Conservation (phyloP, 169 alveolate genomes). For the Neospora caninum region DNA sequence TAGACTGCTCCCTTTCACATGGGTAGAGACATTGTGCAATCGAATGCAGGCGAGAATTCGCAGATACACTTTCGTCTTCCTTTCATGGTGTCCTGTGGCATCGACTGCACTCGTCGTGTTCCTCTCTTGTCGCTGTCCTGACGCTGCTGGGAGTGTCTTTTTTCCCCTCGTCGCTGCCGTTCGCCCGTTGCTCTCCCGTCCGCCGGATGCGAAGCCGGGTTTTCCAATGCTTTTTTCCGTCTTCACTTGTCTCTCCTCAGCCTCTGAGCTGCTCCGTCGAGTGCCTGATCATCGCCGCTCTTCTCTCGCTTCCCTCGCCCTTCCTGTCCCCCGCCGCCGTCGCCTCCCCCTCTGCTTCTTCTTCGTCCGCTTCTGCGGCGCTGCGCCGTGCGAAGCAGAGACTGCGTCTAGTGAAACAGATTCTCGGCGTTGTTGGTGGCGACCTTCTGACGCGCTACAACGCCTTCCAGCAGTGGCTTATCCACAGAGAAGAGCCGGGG, state of each 20-base stretch:
- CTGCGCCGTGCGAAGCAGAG: slow-evolving; percentile 14
- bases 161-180: too few species aligned
- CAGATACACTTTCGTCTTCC: too few species aligned
- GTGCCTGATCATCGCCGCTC: not conserved
- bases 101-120: too few species aligned
- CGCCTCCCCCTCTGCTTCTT: not conserved
- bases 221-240: not conserved
- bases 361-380: not conserved
- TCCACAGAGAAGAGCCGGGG: not conserved
- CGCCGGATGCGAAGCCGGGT: too few species aligned
- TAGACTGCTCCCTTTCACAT: too few species aligned
- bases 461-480: not conserved
- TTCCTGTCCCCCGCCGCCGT: not conserved
- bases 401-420: not conserved
- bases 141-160: too few species aligned
- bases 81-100: too few species aligned
- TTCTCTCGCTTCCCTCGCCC: not conserved
- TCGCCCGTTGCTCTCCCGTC: too few species aligned
- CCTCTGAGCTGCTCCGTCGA: not conserved
- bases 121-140: too few species aligned
- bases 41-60: too few species aligned
- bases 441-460: not conserved
- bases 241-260: not conserved
- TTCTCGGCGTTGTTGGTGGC: not conserved
- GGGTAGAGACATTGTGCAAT: too few species aligned